Evolutionary conservation across 768 basidiomycete genomes (phyloP).

Genomic region (Dacryopinax primogenitus): DNA sequence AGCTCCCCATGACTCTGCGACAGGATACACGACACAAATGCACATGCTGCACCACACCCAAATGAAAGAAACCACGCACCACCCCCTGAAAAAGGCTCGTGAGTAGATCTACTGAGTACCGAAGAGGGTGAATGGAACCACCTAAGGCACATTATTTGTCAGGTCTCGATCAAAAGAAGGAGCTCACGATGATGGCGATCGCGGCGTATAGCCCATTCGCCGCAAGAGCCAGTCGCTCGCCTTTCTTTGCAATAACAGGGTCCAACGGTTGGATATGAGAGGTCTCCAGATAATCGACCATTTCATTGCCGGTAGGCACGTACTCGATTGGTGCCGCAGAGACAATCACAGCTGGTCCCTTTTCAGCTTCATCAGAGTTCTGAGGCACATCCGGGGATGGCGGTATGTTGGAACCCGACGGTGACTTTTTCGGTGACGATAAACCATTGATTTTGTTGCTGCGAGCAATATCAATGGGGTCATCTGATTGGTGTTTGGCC

Average conservation of each 20-base stretch:
- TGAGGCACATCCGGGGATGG: not conserved
- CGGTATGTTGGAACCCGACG: not conserved
- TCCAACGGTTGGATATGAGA: not conserved
- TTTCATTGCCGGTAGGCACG: not conserved
- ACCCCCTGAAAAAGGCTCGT: not conserved
- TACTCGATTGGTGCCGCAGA: not conserved
- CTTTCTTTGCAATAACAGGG: not conserved
- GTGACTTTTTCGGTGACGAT: not conserved
- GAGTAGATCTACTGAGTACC: conserved; percentile 1
- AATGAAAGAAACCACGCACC: not conserved
- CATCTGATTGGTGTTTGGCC: conserved; percentile 24
- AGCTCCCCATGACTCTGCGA: not conserved
- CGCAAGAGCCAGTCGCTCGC: not conserved
- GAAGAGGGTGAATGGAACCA: not conserved
- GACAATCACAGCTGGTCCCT: not conserved
- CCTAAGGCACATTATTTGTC: not conserved
- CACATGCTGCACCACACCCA: conserved; percentile 4
- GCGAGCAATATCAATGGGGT: not conserved
- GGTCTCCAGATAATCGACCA: conserved; percentile 3
- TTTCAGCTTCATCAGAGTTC: not conserved
- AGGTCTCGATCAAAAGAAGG: not conserved
- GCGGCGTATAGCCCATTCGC: not conserved
- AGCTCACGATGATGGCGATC: not conserved
- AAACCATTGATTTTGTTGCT: not conserved
- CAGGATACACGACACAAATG: not conserved